A percentile compares a stretch with the other conserved stretches of the same genome.
Conservation (phyloP, 2,329 filamentous ascomycete species). For the Phoma sp. region DNA sequence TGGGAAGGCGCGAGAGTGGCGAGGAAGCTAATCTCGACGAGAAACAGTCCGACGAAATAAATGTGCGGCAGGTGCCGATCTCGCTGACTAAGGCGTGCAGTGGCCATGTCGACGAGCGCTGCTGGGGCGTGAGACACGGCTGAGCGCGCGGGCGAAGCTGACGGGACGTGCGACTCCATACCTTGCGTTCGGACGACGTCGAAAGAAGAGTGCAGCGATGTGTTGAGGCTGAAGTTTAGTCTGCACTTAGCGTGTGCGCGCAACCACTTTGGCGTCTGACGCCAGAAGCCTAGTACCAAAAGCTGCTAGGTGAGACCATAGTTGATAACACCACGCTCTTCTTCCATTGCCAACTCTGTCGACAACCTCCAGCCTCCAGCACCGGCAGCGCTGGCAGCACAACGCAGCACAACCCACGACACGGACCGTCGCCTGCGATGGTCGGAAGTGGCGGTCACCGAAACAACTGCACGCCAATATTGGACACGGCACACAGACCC, state of each 20-base stretch:
- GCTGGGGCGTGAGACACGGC: slow-evolving; percentile 9
- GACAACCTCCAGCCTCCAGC: not conserved
- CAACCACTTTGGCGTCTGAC: slow-evolving; percentile 22
- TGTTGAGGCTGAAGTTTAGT: slow-evolving; percentile 41
- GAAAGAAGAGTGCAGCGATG: slow-evolving; percentile 34
- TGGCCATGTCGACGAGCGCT: slow-evolving; percentile 7
- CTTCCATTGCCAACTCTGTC: not conserved
- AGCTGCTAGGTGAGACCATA: slow-evolving; percentile 26
- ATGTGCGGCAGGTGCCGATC: slow-evolving; percentile 21
- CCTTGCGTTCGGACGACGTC: slow-evolving; percentile 26
- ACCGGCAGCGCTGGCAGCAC: not conserved
- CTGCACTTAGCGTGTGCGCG: slow-evolving; percentile 33
- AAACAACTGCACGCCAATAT: slow-evolving; percentile 43
- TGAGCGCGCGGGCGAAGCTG: slow-evolving; percentile 14
- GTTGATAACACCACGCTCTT: slow-evolving; percentile 8
- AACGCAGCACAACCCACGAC: slow-evolving; percentile 14
- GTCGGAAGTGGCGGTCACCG: slow-evolving; percentile 31
- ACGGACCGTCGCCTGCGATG: slow-evolving; percentile 18
- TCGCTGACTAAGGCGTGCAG: slow-evolving; percentile 31
- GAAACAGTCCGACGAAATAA: slow-evolving; percentile 21
- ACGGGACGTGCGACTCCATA: slow-evolving; percentile 18
- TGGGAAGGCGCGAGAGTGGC: slow-evolving; percentile 45
- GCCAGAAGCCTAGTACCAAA: slow-evolving; percentile 29
- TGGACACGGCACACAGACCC: slow-evolving; percentile 43
- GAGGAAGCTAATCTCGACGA: slow-evolving; percentile 27